Evolutionary conservation across 306 rosid genomes (phyloP).

Genomic region (Inga oerstediana): DNA sequence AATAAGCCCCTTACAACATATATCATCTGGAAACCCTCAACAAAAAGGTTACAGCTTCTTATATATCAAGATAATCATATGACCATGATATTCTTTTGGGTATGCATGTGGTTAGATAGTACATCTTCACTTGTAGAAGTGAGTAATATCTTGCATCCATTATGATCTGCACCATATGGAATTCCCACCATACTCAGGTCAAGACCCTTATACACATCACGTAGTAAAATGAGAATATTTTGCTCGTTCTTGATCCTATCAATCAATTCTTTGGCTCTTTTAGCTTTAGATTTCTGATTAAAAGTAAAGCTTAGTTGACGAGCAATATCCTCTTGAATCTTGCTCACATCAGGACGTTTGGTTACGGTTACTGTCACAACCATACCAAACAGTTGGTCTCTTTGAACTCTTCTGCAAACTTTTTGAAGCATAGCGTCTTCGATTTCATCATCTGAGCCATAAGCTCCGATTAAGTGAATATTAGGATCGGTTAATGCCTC

Average conservation of each 20-base stretch:
- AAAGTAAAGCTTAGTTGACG: neutral
- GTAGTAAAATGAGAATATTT: neutral
- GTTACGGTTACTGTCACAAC: too few relatives aligned
- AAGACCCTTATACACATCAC: neutral
- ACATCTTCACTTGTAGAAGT: neutral
- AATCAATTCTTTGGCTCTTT: neutral
- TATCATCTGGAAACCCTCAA: too few relatives aligned
- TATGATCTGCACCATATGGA: neutral
- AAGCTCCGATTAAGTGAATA: too few relatives aligned
- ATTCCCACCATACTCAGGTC: neutral
- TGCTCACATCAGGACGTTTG: neutral
- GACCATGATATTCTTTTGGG: neutral
- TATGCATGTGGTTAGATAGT: neutral
- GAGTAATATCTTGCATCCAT: neutral
- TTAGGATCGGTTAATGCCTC: too few relatives aligned
- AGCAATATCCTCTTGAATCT: neutral
- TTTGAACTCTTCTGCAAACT: too few relatives aligned
- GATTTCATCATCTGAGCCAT: too few relatives aligned
- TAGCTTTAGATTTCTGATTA: neutral
- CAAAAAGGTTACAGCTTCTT: too few relatives aligned
- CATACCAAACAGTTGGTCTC: too few relatives aligned
- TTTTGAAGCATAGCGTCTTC: too few relatives aligned
- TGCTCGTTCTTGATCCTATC: neutral
- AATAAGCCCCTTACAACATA: too few relatives aligned
- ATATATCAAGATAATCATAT: too few relatives aligned